Evolutionary conservation across 164 flowering plant genomes (phyloP).

Genomic region (Vitis rotundifolia): DNA sequence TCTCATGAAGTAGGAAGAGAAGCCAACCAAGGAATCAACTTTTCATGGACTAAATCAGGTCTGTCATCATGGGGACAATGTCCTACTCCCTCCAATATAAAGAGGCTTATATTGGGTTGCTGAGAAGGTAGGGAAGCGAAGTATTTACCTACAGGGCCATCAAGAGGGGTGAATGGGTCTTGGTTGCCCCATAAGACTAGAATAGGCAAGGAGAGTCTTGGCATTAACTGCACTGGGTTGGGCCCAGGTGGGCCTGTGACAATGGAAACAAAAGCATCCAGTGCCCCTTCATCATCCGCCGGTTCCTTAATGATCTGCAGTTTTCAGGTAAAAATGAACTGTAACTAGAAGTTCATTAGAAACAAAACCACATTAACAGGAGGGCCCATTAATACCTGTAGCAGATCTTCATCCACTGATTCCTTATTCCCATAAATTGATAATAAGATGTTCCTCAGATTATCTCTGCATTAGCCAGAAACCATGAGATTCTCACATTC

Average conservation of each 20-base stretch:
- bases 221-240: conserved; percentile 75
- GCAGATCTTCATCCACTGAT: conserved; percentile 80
- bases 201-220: conserved; percentile 56
- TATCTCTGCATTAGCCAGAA: conserved; percentile 55
- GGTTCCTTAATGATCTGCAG: conserved; percentile 80
- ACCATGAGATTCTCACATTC: neutral
- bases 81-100: conserved; percentile 75
- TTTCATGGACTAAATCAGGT: conserved; percentile 80
- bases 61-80: conserved; percentile 97
- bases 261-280: conserved; percentile 90
- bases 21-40: conserved; percentile 86
- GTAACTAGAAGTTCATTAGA: neutral
- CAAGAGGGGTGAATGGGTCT: conserved; percentile 89
- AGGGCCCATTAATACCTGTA: conserved; percentile 51
- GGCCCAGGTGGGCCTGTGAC: conserved; percentile 98
- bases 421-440: conserved; percentile 88
- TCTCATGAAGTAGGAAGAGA: conserved; percentile 36
- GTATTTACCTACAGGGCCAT: conserved; percentile 92
- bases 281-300: conserved; percentile 80
- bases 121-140: conserved; percentile 67
- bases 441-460: conserved; percentile 54
- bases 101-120: conserved; percentile 53
- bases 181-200: conserved; percentile 84
- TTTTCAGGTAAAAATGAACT: conserved; percentile 4
- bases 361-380: neutral